These are phyloP conservation scores for Mortierella sp. DNA, from an alignment of 371 early-diverging fungal genomes.

Conservation along the genomic window DNA sequence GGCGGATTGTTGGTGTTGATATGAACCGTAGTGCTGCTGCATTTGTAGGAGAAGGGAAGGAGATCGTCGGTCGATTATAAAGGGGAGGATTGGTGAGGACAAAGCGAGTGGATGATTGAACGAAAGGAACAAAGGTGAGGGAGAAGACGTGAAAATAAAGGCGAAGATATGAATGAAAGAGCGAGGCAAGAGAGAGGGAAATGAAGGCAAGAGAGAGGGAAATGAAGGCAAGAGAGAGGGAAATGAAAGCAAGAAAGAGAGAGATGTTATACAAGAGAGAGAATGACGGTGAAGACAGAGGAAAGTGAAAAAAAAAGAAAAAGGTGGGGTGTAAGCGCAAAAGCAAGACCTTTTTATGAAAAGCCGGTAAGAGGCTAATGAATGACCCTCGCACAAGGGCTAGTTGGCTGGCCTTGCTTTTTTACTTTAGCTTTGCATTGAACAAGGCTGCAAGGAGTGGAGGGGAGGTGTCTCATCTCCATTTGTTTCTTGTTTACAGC, in stretches of 20 bases:
- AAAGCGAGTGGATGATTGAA: conserved; percentile 1
- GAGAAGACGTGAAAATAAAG: neutral
- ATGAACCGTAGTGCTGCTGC: neutral
- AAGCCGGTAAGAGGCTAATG: neutral
- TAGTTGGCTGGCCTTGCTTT: too few species aligned
- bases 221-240: conserved; percentile 1
- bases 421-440: neutral
- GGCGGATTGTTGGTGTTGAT: conserved; percentile 5
- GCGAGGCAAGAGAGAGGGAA: neutral
- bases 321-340: neutral
- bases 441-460: neutral
- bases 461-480: neutral
- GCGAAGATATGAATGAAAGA: conserved; percentile 9
- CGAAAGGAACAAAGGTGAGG: neutral
- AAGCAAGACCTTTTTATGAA: conserved; percentile 11
- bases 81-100: neutral
- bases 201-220: neutral
- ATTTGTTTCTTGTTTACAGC: neutral
- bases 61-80: neutral
- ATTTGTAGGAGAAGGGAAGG: neutral
- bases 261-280: neutral
- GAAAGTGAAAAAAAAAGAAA: conserved; percentile 4
- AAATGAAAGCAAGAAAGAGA: conserved; percentile 3
- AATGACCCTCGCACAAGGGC: neutral
- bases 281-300: neutral